These are phyloP conservation scores for Teunomyces panamensis DNA, from an alignment of 805 yeast genomes.

Conservation along the genomic window DNA sequence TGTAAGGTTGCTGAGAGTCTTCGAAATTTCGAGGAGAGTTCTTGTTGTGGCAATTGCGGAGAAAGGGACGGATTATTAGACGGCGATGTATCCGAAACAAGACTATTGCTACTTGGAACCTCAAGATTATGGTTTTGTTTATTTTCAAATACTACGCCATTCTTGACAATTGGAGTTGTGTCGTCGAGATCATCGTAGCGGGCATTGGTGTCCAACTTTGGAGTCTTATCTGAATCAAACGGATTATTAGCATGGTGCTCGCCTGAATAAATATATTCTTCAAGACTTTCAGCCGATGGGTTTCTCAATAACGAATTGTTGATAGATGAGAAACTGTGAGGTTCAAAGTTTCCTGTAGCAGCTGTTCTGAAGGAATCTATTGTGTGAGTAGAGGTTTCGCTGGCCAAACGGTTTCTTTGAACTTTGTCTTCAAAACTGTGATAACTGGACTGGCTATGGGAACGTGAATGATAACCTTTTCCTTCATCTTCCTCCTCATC, in stretches of 20 bases:
- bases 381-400: slow-evolving; percentile 22
- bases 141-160: slow-evolving; percentile 8
- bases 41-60: slow-evolving; percentile 28
- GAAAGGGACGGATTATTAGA: background rate
- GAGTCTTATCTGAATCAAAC: slow-evolving; percentile 30
- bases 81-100: background rate
- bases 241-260: background rate
- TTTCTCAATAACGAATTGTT: slow-evolving; percentile 29
- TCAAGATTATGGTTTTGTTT: slow-evolving; percentile 8
- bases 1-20: slow-evolving; percentile 37
- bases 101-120: background rate
- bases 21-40: slow-evolving; percentile 33
- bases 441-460: background rate
- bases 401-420: slow-evolving; percentile 1
- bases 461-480: slow-evolving; percentile 2
- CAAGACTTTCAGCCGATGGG: slow-evolving; percentile 3
- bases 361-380: slow-evolving; percentile 28
- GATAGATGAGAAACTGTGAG: slow-evolving; percentile 33
- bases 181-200: slow-evolving; percentile 20
- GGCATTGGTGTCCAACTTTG: slow-evolving; percentile 18
- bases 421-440: background rate
- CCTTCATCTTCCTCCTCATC: slow-evolving; percentile 17
- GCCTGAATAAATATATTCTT: slow-evolving; percentile 3
- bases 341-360: slow-evolving; percentile 11
- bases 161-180: slow-evolving; percentile 25